These are phyloP conservation scores for Volvox africanus DNA, from an alignment of 139 green algal genomes.

Conservation along the genomic window DNA sequence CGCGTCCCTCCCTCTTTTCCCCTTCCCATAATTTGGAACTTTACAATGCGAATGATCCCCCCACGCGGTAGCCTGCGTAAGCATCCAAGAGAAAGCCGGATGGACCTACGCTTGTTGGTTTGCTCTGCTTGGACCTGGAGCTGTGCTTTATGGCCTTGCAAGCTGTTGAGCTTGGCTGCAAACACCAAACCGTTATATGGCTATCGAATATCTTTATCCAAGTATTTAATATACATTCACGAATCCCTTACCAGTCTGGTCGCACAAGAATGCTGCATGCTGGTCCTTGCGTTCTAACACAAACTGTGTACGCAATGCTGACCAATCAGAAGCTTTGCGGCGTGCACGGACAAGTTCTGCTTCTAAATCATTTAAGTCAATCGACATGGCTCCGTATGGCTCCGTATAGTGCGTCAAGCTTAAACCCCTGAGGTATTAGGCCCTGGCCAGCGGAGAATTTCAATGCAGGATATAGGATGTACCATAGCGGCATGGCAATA, in stretches of 20 bases:
- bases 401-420: no score
- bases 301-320: background rate
- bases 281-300: constrained; percentile 41
- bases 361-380: constrained; percentile 50
- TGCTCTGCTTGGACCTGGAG: background rate
- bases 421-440: no score
- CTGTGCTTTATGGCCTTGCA: background rate
- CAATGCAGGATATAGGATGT: no score
- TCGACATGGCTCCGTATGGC: background rate
- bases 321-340: constrained; percentile 32
- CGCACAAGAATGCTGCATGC: constrained; percentile 22
- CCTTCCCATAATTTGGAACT: no score
- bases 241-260: constrained; percentile 40
- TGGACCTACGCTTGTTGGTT: constrained; percentile 3
- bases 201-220: background rate
- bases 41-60: no score
- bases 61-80: no score
- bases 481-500: no score
- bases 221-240: background rate
- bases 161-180: constrained; percentile 30
- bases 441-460: no score
- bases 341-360: constrained; percentile 19
- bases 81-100: no score
- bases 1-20: no score
- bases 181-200: background rate